Evolutionary conservation across 192 early-diverging fungal species (phyloP), one percentile per base, ranked within the genome.

Genomic region (Backusella australiensis): DNA sequence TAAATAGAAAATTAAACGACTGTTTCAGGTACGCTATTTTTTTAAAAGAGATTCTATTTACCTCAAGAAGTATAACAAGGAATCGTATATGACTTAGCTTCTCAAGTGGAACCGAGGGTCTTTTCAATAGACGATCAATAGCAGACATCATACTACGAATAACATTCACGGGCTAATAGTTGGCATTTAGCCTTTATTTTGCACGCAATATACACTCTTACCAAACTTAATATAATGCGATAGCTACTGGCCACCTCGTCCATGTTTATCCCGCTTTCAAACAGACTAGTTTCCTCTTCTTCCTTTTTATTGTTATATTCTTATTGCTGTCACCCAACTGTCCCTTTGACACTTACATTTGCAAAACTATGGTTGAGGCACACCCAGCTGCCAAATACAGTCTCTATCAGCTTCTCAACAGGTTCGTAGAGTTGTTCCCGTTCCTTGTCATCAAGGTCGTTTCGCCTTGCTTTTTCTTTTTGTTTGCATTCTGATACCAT

Each of bases 1-100:
- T 93, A 78, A 67, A 35, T 14, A 53, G 35, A 77, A 44, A 72
- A 29, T 73, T 3, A 39, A 23, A 42, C 2, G 26, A 4, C 14
- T 35, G 4, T 53, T 26, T 35, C 17, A 49, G 46, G 46, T 49
- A 49, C 46, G 19, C 53, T 8, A 53, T 46, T 74, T 21, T 21
- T 53, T 0, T 26, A 32, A 32, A 3, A 3, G 0, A 2, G 0
- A 3, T 52, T 23, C 19, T 32, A 38, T 39, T 41, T 74, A 94
- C 92, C 89, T 97, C 95, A 1, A 98, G 77, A 39, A 98, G 85
- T 34, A 97, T 92, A 71, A 97, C 79, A 52, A 98, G 84, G 69
- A 96, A 96, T 44, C 90, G 88, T 34, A 96, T 90, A 38, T 97
- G 94, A 17, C 85, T 85, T 19, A 81, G 78, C 32, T 78, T 23